phyloP scores from a whole-genome alignment of 371 early-diverging fungal genomes.

The Dipsacomyces acuminosporus region DNA sequence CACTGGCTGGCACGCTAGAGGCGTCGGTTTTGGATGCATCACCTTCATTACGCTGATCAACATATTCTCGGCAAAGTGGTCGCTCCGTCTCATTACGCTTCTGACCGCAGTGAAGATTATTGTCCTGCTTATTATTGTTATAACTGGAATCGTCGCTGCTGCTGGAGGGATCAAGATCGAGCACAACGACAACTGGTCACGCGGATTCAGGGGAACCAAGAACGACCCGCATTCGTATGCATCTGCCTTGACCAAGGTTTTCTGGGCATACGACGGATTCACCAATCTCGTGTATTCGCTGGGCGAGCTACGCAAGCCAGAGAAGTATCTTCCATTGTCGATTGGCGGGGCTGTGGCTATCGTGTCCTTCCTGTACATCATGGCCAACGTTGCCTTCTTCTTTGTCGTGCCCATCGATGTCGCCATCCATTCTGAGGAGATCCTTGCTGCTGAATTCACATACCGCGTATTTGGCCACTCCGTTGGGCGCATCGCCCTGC shows the following conservation, averaged over 20 bases:
- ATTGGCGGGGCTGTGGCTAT: constrained; percentile 53
- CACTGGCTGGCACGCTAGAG: constrained; percentile 58
- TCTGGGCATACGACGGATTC: constrained; percentile 96
- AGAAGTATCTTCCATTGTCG: constrained; percentile 68
- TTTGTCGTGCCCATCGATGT: constrained; percentile 70
- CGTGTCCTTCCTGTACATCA: constrained; percentile 71
- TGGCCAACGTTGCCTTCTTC: constrained; percentile 83
- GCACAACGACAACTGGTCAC: constrained; percentile 54
- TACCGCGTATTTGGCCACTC: constrained; percentile 48
- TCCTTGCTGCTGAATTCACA: constrained; percentile 48
- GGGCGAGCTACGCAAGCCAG: constrained; percentile 85
- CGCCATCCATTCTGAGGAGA: constrained; percentile 60
- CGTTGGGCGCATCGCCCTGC: constrained; percentile 47
- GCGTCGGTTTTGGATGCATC: constrained; percentile 63
- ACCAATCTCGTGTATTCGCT: constrained; percentile 84
- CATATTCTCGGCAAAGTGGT: constrained; percentile 67
- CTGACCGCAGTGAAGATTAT: constrained; percentile 77
- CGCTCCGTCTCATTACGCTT: constrained; percentile 69
- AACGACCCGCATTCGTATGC: constrained; percentile 66
- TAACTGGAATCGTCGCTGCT: constrained; percentile 68
- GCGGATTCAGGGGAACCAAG: constrained; percentile 58
- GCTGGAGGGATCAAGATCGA: constrained; percentile 54
- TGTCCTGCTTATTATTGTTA: constrained; percentile 68
- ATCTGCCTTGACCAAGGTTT: constrained; percentile 56
- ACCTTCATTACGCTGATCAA: constrained; percentile 65